Conservation (phyloP, 2,329 filamentous ascomycete species). For the Aspergillus proliferans region DNA sequence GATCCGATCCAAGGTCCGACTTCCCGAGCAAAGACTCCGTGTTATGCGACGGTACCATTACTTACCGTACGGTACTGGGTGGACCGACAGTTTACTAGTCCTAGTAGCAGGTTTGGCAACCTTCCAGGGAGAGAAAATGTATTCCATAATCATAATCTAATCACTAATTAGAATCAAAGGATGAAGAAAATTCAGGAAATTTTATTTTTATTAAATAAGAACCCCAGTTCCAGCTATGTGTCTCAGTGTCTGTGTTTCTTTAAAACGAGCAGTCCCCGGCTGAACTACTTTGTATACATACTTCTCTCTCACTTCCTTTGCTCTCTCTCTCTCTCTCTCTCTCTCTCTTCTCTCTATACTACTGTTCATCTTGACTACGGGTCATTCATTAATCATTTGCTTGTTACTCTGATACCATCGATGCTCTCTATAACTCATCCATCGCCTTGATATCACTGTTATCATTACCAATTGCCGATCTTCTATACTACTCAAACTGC, state of each 20-base stretch:
- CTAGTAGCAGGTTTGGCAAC: no score
- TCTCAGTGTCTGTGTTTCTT: neutral
- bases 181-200: no score
- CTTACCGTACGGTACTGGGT: no score
- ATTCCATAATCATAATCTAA: no score
- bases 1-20: no score
- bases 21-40: no score
- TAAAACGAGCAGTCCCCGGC: neutral
- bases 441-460: constrained; percentile 4
- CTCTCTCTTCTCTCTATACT: neutral
- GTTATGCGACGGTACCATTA: no score
- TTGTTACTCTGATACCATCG: constrained; percentile 9
- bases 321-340: neutral
- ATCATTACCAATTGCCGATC: neutral
- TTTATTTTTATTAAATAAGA: no score
- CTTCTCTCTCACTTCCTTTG: neutral
- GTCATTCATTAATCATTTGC: neutral
- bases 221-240: neutral
- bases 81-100: no score
- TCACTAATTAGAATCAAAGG: no score
- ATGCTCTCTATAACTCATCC: constrained; percentile 5
- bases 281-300: neutral
- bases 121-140: no score
- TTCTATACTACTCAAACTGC: neutral
- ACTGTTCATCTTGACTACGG: neutral